These are phyloP conservation scores for Solanum commersonii DNA, from an alignment of 257 asterid genomes.

Conservation along the genomic window DNA sequence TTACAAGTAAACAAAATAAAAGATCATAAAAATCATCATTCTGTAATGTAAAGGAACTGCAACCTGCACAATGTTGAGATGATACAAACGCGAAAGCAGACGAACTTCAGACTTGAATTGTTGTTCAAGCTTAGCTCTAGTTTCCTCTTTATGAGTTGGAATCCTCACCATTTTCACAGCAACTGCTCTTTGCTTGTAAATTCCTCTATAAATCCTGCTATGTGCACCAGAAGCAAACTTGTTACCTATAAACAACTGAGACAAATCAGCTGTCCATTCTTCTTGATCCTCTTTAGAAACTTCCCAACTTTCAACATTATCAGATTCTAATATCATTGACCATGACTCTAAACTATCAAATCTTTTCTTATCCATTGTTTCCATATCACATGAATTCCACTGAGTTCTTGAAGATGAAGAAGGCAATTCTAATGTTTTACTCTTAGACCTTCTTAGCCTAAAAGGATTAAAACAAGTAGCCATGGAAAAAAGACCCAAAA, in stretches of 20 bases:
- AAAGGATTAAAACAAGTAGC: constrained; percentile 75
- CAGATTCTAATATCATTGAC: constrained; percentile 95
- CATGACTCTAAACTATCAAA: constrained; percentile 93
- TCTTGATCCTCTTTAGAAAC: constrained; percentile 54
- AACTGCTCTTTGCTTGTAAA: constrained; percentile 68
- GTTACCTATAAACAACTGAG: constrained; percentile 68
- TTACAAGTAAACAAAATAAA: neutral
- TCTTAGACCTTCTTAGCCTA: constrained; percentile 36
- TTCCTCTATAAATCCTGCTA: constrained; percentile 74
- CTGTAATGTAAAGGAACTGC: neutral
- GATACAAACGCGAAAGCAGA: constrained; percentile 37
- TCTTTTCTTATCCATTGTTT: constrained; percentile 73
- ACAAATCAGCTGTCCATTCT: constrained; percentile 77
- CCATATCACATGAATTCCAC: constrained; percentile 18
- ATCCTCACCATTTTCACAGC: constrained; percentile 80
- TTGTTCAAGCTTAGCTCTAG: constrained; percentile 31
- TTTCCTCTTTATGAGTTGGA: constrained; percentile 42
- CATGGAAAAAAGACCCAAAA: constrained; percentile 9
- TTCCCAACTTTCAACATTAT: constrained; percentile 79
- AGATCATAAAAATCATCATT: neutral
- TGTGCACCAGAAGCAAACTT: constrained; percentile 83
- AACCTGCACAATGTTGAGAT: constrained; percentile 39
- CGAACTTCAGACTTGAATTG: constrained; percentile 42
- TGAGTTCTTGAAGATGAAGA: constrained; percentile 44
- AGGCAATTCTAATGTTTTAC: constrained; percentile 25